These are phyloP conservation scores for Penicillium sp. DNA, from an alignment of 2,329 filamentous ascomycete genomes.

Conservation along the genomic window DNA sequence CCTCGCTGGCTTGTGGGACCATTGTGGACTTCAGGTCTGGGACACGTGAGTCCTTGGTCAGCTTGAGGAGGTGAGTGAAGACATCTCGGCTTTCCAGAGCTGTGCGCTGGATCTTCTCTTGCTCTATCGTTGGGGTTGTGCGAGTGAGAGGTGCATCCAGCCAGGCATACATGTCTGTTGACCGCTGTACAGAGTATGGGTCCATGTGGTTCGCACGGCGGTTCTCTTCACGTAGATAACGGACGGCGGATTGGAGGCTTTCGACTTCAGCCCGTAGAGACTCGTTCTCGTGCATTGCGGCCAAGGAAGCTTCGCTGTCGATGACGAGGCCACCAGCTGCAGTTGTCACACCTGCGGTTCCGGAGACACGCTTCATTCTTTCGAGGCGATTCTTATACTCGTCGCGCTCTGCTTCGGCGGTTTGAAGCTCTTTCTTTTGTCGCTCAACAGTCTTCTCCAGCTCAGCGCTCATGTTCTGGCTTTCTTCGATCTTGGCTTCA, in stretches of 20 bases:
- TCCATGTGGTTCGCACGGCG: slow-evolving; percentile 42
- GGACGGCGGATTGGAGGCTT: slow-evolving; percentile 47
- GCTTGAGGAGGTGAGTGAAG: slow-evolving; percentile 42
- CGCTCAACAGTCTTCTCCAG: slow-evolving; percentile 34
- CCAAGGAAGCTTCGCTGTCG: slow-evolving; percentile 40
- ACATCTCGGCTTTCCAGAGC: slow-evolving; percentile 45
- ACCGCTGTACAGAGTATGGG: slow-evolving; percentile 43
- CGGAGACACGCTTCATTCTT: slow-evolving; percentile 42
- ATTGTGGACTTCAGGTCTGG: slow-evolving; percentile 41
- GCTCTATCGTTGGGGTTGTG: slow-evolving; percentile 22
- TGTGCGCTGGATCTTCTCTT: slow-evolving; percentile 36
- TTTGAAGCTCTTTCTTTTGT: slow-evolving; percentile 39
- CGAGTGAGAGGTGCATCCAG: slow-evolving; percentile 42
- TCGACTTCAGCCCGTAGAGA: slow-evolving; percentile 43
- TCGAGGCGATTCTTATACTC: slow-evolving; percentile 45
- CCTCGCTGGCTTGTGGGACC: slow-evolving; percentile 5
- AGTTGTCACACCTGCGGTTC: slow-evolving; percentile 36
- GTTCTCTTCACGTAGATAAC: slow-evolving; percentile 48
- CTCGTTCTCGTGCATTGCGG: slow-evolving; percentile 46
- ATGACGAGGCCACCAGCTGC: slow-evolving; percentile 40
- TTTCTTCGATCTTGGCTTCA: slow-evolving; percentile 42
- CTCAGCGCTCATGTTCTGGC: slow-evolving; percentile 36
- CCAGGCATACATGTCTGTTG: slow-evolving; percentile 44
- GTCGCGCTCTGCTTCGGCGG: slow-evolving; percentile 41
- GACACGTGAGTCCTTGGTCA: slow-evolving; percentile 43